These are phyloP conservation scores for Malassezia arunalokei DNA, from an alignment of 1,284 basidiomycete genomes.

Conservation along the genomic window DNA sequence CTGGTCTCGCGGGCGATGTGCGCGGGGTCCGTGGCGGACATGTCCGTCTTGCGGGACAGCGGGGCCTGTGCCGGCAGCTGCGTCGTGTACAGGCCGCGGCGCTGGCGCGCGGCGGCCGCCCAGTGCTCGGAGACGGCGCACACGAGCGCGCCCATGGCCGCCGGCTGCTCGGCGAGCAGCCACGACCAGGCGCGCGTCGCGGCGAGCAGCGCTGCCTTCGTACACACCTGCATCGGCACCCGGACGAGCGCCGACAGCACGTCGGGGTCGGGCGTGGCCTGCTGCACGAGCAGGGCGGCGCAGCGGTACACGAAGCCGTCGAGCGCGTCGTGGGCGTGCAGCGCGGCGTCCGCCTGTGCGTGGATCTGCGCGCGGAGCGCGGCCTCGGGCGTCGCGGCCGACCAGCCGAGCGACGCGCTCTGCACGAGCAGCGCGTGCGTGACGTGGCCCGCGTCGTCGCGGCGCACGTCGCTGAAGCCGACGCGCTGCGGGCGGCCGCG, in stretches of 20 bases:
- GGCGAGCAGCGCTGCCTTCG: slow-evolving; percentile 68
- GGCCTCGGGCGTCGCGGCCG: slow-evolving; percentile 55
- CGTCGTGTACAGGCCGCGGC: slow-evolving; percentile 46
- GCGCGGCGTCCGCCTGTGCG: slow-evolving; percentile 52
- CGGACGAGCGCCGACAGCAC: slow-evolving; percentile 76
- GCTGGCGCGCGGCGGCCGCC: slow-evolving; percentile 71
- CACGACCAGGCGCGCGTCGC: slow-evolving; percentile 94
- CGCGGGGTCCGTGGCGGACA: slow-evolving; percentile 78
- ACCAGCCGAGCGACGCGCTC: slow-evolving; percentile 55
- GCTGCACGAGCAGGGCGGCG: slow-evolving; percentile 50
- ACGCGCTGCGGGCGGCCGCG: slow-evolving; percentile 37
- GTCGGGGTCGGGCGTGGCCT: slow-evolving; percentile 55
- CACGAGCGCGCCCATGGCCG: slow-evolving; percentile 64
- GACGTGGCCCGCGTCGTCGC: slow-evolving; percentile 39
- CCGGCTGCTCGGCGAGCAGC: slow-evolving; percentile 77
- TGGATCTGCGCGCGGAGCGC: slow-evolving; percentile 51
- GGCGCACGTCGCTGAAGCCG: slow-evolving; percentile 29
- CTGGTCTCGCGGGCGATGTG: slow-evolving; percentile 62
- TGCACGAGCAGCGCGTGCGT: slow-evolving; percentile 19
- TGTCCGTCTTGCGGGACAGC: slow-evolving; percentile 72
- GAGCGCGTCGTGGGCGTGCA: slow-evolving; percentile 52
- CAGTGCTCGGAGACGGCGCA: slow-evolving; percentile 76
- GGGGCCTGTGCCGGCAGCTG: slow-evolving; percentile 60
- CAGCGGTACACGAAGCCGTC: slow-evolving; percentile 76
- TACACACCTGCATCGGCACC: slow-evolving; percentile 78